Base-by-base conservation (phyloP, 768 basidiomycete species). In the Lactarius tabidus region DNA sequence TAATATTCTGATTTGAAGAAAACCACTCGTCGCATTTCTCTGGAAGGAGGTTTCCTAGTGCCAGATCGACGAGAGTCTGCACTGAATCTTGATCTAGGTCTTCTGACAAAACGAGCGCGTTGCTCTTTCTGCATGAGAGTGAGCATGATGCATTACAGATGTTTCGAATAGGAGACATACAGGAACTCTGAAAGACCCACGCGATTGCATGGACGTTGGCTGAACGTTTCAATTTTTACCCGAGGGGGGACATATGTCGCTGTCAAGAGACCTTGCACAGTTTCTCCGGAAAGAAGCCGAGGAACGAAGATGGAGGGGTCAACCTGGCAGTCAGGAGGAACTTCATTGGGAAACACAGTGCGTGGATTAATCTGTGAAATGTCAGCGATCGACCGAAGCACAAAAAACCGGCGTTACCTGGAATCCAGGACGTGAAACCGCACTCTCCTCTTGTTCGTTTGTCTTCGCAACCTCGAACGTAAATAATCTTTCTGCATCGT, bases 401-500 rank as follows among this genome's bases (percentile, higher is more conserved):
- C 2, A n/a, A 2, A n/a, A 4, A 26, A 10, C 10, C n/a, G n/a
- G 23, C 10, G 54, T 75, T 69, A 84, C 84, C 67, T 71, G 74
- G 67, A 85, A 84, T 0, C 84, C 84, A 7, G 75, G 72, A 18
- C 76, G 75, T 15, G 74, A 71, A 3, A 72, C 70, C 3, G 83
- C 82, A 2, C 77, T 75, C 67, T 85, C 85, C 59, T 83, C 82
- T 68, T 85, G 81, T 56, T 85, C 82, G 23, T 78, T 78, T 6
- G 81, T 84, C 71, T 85, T 82, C 0, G 77, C 71, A 1, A 86
- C 85, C 60, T 82, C 80, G 58, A 84, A 86, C 0, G 77, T 79
- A 69, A 81, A 83, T 62, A 85, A 73, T 12, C 84, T 75, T 35
- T 82, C 82, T 4, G 71, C 73, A 20, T 77, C 76, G 14, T 79